Conservation (phyloP, 2,329 filamentous ascomycete genomes). For the Fusarium protoensiforme region DNA sequence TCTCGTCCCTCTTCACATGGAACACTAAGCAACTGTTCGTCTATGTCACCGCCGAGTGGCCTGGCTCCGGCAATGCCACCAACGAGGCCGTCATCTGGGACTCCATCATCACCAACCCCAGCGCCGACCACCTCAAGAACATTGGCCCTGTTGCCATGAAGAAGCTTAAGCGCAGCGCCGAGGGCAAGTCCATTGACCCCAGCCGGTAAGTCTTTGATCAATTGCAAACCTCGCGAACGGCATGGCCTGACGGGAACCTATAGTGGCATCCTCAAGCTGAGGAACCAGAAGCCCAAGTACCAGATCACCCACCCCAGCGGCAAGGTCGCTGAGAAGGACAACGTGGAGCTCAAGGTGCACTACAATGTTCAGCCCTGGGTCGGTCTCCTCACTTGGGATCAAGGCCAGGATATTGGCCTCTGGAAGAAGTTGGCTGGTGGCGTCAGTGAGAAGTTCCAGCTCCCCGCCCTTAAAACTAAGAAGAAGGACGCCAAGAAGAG, state of each 20-base stretch:
- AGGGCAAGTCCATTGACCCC: conserved; percentile 70
- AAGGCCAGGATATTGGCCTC: conserved; percentile 62
- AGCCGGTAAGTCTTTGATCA: conserved; percentile 56
- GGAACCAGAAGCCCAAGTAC: conserved; percentile 93
- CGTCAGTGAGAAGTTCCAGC: conserved; percentile 70
- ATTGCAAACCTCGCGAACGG: not conserved
- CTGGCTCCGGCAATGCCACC: conserved; percentile 51
- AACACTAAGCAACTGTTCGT: conserved; percentile 99
- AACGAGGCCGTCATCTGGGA: conserved; percentile 96
- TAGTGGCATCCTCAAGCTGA: conserved; percentile 79
- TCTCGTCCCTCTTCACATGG: conserved; percentile 95
- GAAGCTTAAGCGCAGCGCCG: conserved; percentile 69
- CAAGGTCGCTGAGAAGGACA: conserved; percentile 76
- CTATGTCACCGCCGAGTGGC: conserved; percentile 88
- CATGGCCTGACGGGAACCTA: not conserved
- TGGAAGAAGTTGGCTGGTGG: conserved; percentile 76
- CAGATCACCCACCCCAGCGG: conserved; percentile 92
- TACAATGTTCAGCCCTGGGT: conserved; percentile 99
- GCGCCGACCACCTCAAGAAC: conserved; percentile 71
- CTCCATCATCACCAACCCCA: conserved; percentile 83
- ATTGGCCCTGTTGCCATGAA: conserved; percentile 69
- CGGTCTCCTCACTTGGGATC: conserved; percentile 85
- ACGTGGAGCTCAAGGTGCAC: conserved; percentile 83
- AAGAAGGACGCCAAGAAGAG: conserved; percentile 45
- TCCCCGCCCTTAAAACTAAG: conserved; percentile 75